These are phyloP conservation scores for Alternaria sp. DNA, from an alignment of 2,329 filamentous ascomycete species.

Conservation along the genomic window DNA sequence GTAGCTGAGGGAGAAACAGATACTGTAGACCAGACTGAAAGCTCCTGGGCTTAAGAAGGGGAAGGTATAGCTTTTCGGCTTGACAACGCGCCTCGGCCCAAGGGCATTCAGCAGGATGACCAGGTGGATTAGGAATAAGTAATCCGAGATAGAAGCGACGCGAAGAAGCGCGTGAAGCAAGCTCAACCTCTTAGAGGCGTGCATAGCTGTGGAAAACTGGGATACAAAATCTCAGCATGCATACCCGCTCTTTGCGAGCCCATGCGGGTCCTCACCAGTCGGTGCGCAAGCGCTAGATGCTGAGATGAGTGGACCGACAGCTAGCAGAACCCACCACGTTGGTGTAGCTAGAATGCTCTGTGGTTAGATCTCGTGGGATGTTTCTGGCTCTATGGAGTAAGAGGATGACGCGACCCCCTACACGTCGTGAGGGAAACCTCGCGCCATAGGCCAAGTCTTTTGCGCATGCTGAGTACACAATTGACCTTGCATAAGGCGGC, in stretches of 20 bases:
- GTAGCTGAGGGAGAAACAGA: constrained; percentile 21
- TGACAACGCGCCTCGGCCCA: constrained; percentile 22
- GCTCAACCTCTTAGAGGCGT: constrained; percentile 22
- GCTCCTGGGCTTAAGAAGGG: constrained; percentile 17
- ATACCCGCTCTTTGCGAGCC: constrained; percentile 24
- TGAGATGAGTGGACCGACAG: constrained; percentile 26
- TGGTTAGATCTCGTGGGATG: constrained; percentile 35
- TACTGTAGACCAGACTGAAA: constrained; percentile 7
- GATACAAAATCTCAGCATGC: constrained; percentile 26
- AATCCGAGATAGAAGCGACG: constrained; percentile 31
- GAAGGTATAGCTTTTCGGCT: constrained; percentile 21
- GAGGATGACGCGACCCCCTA: constrained; percentile 26
- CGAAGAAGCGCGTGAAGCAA: constrained; percentile 21
- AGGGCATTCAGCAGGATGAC: constrained; percentile 21
- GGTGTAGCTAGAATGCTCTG: constrained; percentile 27
- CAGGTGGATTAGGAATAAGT: constrained; percentile 16
- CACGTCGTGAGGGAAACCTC: constrained; percentile 14
- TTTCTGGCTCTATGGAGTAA: constrained; percentile 27
- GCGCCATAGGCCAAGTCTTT: constrained; percentile 24
- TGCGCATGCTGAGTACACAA: constrained; percentile 8
- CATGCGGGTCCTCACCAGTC: constrained; percentile 21
- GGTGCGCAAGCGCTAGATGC: constrained; percentile 26
- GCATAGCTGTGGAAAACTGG: constrained; percentile 27
- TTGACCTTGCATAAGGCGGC: constrained; percentile 24
- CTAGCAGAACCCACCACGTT: constrained; percentile 36